A percentile compares a stretch with the other conserved stretches of the same genome.
These are phyloP conservation scores for Penicillium pulvis DNA, from an alignment of 495 filamentous ascomycete species.

Conservation along the genomic window DNA sequence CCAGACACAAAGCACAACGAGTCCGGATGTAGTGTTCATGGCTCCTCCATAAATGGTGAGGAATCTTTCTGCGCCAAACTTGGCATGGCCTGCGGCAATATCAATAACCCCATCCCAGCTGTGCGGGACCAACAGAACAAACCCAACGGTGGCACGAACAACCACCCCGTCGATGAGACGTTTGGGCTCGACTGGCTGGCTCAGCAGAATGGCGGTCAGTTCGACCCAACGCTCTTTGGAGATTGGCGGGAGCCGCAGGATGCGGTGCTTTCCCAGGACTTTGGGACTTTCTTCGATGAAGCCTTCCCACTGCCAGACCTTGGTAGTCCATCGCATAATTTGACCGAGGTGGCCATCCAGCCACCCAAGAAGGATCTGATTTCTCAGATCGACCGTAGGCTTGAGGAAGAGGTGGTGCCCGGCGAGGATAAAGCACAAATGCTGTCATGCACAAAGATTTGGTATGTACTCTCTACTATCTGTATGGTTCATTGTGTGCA, in stretches of 20 bases:
- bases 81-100: constrained; percentile 71
- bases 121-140: constrained; percentile 33
- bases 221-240: constrained; percentile 89
- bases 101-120: constrained; percentile 66
- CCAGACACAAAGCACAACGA: constrained; percentile 62
- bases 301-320: constrained; percentile 79
- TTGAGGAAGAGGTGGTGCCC: constrained; percentile 68
- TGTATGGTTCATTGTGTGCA: not conserved
- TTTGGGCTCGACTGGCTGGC: constrained; percentile 73
- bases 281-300: constrained; percentile 82
- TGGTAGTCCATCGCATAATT: constrained; percentile 70
- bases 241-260: constrained; percentile 93
- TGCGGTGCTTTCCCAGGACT: constrained; percentile 67
- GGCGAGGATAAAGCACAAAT: constrained; percentile 66
- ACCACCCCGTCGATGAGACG: constrained; percentile 23
- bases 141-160: constrained; percentile 31
- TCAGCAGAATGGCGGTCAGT: constrained; percentile 82
- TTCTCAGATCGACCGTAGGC: constrained; percentile 67
- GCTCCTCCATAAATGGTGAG: constrained; percentile 55
- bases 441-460: constrained; percentile 86
- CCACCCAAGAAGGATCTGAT: constrained; percentile 65
- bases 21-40: constrained; percentile 25
- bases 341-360: constrained; percentile 47
- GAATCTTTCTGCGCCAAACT: constrained; percentile 68
- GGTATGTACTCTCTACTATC: constrained; percentile 56